Conservation (phyloP, 2,329 filamentous ascomycete species). For the Fusarium hostae region DNA sequence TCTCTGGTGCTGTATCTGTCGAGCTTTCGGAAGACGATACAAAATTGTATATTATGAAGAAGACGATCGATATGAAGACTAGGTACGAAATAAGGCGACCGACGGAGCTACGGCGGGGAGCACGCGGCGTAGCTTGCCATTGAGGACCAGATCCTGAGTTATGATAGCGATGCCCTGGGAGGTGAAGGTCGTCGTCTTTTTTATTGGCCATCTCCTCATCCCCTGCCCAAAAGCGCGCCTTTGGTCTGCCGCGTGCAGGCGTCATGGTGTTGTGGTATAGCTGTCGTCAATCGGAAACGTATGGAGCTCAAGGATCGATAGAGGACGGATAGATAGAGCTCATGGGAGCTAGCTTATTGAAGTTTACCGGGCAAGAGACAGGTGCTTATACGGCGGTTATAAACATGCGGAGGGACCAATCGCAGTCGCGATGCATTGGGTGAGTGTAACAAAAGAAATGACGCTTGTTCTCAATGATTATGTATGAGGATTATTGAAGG, state of each 20-base stretch:
- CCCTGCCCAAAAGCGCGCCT: conserved; percentile 57
- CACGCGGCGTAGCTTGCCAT: conserved; percentile 56
- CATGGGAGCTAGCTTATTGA: conserved; percentile 28
- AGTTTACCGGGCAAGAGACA: conserved; percentile 6
- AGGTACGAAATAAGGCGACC: conserved; percentile 65
- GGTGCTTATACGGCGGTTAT: neutral
- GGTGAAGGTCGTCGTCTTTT: conserved; percentile 66
- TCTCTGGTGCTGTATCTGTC: conserved; percentile 15
- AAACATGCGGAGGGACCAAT: conserved; percentile 14
- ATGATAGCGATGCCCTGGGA: conserved; percentile 43
- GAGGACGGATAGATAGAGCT: conserved; percentile 20
- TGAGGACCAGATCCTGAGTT: conserved; percentile 44
- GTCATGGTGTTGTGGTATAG: conserved; percentile 51
- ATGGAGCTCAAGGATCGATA: conserved; percentile 2
- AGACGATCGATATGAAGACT: conserved; percentile 66
- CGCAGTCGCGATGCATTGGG: neutral
- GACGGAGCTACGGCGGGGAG: conserved; percentile 62
- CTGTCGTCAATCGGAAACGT: neutral
- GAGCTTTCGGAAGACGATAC: conserved; percentile 48
- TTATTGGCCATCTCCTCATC: conserved; percentile 67
- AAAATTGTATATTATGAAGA: conserved; percentile 55
- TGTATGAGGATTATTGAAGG: neutral
- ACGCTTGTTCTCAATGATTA: neutral
- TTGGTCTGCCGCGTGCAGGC: conserved; percentile 46
- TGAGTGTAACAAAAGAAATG: neutral